phyloP scores from a whole-genome alignment of 2,329 filamentous ascomycete species.

The Neonectria hederae region DNA sequence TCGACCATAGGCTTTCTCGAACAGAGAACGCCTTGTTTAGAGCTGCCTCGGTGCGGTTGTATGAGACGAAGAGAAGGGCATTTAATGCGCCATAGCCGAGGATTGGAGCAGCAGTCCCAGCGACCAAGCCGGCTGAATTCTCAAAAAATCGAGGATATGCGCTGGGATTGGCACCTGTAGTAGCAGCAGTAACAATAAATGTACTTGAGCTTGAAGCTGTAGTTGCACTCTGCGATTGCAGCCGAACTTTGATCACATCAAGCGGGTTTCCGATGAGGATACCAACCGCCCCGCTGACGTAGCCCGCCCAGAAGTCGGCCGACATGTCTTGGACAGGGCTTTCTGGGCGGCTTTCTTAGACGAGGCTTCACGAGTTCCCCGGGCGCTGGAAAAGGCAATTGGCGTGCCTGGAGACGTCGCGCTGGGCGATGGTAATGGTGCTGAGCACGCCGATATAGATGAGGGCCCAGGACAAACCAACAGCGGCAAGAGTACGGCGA shows the following conservation, averaged over 20 bases:
- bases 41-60: constrained; percentile 81
- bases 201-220: constrained; percentile 20
- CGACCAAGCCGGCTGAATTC: constrained; percentile 53
- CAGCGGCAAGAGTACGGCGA: constrained; percentile 32
- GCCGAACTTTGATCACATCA: constrained; percentile 69
- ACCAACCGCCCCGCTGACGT: constrained; percentile 83
- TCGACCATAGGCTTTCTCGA: constrained; percentile 66
- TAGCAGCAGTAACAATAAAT: constrained; percentile 12
- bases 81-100: constrained; percentile 92
- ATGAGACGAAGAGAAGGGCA: constrained; percentile 87
- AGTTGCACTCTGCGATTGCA: constrained; percentile 67
- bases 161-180: constrained; percentile 9
- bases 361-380: constrained; percentile 17
- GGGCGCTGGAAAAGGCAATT: constrained; percentile 20
- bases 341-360: neutral
- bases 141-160: constrained; percentile 30
- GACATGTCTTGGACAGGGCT: constrained; percentile 69
- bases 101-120: constrained; percentile 84
- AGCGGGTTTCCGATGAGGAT: constrained; percentile 92
- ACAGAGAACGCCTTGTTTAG: constrained; percentile 56
- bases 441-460: constrained; percentile 39
- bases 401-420: constrained; percentile 26
- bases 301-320: constrained; percentile 93
- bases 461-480: constrained; percentile 37
- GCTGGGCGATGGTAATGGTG: constrained; percentile 37